phyloP scores from a whole-genome alignment of 2,329 filamentous ascomycete species.

The Colletotrichum limetticola region DNA sequence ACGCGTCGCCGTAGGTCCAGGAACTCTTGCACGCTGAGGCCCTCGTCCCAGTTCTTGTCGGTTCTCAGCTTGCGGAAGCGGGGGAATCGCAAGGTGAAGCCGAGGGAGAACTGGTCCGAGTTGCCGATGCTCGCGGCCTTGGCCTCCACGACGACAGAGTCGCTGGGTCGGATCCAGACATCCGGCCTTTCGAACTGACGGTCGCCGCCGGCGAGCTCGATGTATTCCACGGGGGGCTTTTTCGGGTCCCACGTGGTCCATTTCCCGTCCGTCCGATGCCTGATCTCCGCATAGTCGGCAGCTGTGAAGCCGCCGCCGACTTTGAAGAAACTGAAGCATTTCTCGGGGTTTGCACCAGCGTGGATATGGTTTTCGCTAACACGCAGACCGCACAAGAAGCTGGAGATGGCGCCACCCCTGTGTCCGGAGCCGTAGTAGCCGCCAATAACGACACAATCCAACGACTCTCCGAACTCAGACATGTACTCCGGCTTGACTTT shows the following conservation, averaged over 20 bases:
- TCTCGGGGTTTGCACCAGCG: conserved; percentile 71
- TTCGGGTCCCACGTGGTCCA: conserved; percentile 88
- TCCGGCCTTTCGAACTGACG: conserved; percentile 83
- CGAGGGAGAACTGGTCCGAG: conserved; percentile 82
- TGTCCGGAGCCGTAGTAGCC: conserved; percentile 92
- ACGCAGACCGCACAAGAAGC: conserved; percentile 89
- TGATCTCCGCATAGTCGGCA: conserved; percentile 85
- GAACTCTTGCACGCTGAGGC: conserved; percentile 83
- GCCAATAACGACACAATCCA: conserved; percentile 90
- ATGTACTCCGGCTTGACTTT: conserved; percentile 99
- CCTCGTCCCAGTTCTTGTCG: conserved; percentile 87
- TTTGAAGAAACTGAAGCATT: conserved; percentile 95
- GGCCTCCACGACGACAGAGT: conserved; percentile 87
- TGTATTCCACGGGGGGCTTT: conserved; percentile 79
- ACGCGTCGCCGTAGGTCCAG: conserved; percentile 74
- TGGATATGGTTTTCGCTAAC: conserved; percentile 75
- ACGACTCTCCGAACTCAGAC: conserved; percentile 92
- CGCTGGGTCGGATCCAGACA: conserved; percentile 89
- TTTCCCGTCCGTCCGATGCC: conserved; percentile 88
- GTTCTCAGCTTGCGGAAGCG: conserved; percentile 83
- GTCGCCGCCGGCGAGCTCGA: conserved; percentile 84
- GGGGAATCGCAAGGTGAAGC: conserved; percentile 87
- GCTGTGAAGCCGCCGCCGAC: conserved; percentile 93
- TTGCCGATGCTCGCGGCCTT: conserved; percentile 84
- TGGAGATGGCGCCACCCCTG: conserved; percentile 84